Evolutionary conservation across 139 green algal genomes (phyloP).

Genomic region (Micractinium conductrix): DNA sequence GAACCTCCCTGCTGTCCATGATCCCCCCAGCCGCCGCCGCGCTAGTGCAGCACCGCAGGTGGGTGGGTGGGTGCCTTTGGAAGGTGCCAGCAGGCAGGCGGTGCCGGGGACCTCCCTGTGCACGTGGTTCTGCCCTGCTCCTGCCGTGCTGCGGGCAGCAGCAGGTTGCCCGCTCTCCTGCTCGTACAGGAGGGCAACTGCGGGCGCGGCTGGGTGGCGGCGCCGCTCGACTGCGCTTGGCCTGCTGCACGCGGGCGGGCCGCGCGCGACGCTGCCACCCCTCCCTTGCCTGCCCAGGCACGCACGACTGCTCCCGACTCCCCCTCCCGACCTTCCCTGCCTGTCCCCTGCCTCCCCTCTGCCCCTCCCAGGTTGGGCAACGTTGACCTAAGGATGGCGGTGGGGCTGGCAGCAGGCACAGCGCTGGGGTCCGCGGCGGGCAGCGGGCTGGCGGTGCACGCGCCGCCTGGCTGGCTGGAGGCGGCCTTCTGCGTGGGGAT

Average conservation of each 20-base stretch:
- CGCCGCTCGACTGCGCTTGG: no score
- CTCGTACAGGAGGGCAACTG: no score
- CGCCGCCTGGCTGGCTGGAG: slow-evolving; percentile 64
- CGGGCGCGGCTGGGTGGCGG: no score
- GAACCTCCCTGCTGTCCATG: slow-evolving; percentile 75
- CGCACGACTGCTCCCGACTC: no score
- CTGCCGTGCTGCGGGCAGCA: no score
- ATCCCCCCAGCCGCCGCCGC: slow-evolving; percentile 59
- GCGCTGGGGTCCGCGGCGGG: slow-evolving; percentile 59
- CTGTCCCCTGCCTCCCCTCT: background rate
- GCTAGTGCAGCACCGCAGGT: slow-evolving; percentile 61
- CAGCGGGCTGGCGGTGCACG: slow-evolving; percentile 57
- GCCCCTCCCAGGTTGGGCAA: slow-evolving; percentile 62
- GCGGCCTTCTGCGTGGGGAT: slow-evolving; percentile 71
- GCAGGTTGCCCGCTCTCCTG: no score
- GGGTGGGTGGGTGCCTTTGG: background rate
- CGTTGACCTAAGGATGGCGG: slow-evolving; percentile 76
- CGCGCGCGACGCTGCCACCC: no score
- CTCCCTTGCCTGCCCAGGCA: background rate
- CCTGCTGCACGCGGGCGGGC: no score
- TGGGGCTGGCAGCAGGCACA: slow-evolving; percentile 63
- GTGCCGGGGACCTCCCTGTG: no score
- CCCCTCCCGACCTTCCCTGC: background rate
- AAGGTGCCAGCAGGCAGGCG: background rate
- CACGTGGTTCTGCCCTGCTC: no score